phyloP scores from a whole-genome alignment of 2,329 filamentous ascomycete species.

The Colletotrichum sp. region DNA sequence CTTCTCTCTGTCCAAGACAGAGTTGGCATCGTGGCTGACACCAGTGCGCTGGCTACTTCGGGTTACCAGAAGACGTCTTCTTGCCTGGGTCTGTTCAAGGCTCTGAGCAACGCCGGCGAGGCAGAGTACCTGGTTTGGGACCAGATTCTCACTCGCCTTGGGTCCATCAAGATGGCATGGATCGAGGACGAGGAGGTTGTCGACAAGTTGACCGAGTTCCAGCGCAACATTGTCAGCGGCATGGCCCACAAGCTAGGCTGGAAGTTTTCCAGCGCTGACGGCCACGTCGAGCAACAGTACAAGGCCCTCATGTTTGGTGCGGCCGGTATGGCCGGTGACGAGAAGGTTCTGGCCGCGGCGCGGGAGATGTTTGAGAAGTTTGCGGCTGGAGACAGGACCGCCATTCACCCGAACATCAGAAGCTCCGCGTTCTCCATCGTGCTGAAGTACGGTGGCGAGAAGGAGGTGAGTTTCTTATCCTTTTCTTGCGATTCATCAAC shows the following conservation, averaged over 20 bases:
- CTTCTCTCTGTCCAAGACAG: conserved; percentile 87
- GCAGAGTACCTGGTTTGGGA: conserved; percentile 94
- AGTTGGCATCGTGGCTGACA: conserved; percentile 93
- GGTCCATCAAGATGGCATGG: conserved; percentile 84
- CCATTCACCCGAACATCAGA: conserved; percentile 91
- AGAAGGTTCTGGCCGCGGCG: conserved; percentile 77
- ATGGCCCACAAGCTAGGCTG: conserved; percentile 90
- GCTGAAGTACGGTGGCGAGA: conserved; percentile 81
- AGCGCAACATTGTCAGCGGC: conserved; percentile 75
- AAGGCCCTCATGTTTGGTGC: conserved; percentile 89
- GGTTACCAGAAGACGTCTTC: conserved; percentile 95
- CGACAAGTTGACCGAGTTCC: conserved; percentile 82
- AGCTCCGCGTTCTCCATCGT: conserved; percentile 86
- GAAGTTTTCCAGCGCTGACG: conserved; percentile 83
- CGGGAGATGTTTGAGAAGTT: conserved; percentile 92
- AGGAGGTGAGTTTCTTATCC: conserved; percentile 62
- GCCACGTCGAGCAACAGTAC: conserved; percentile 92
- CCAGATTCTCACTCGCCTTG: conserved; percentile 82
- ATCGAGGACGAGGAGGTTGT: conserved; percentile 76
- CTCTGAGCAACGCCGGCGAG: conserved; percentile 79
- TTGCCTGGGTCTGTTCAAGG: conserved; percentile 82
- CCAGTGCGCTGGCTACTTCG: conserved; percentile 85
- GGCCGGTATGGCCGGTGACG: conserved; percentile 81
- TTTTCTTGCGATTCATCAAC: not conserved
- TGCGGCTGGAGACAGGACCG: conserved; percentile 75